Percentiles rank a stretch among this genome's conserved stretches.
phyloP scores from a whole-genome alignment of 305 asterid genomes.

The Fraxinus baroniana region DNA sequence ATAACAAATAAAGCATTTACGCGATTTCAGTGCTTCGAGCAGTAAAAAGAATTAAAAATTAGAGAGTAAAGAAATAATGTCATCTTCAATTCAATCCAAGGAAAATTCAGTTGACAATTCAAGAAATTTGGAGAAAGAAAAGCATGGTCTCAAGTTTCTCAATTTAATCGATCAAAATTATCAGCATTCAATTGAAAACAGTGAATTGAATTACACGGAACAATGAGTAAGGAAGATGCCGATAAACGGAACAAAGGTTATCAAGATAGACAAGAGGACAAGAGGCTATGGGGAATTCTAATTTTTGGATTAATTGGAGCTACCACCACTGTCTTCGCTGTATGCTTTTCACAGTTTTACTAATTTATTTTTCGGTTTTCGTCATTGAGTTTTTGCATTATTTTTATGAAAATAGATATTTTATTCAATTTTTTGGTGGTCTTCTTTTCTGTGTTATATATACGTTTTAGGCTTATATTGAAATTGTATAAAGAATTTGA shows the following conservation, averaged over 20 bases:
- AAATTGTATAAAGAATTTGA: background rate
- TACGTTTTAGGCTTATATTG: background rate
- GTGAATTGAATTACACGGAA: background rate
- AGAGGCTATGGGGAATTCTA: conserved; percentile 63
- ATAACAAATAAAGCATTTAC: too few relatives aligned
- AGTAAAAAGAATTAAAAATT: too few relatives aligned
- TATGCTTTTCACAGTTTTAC: conserved; percentile 29
- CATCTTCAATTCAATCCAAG: background rate
- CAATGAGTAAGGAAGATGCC: conserved; percentile 48
- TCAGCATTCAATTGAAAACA: background rate
- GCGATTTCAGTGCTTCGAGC: too few relatives aligned
- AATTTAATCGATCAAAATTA: background rate
- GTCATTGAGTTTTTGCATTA: background rate
- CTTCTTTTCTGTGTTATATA: background rate
- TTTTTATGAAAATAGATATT: background rate
- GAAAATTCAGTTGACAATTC: background rate
- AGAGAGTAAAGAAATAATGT: background rate
- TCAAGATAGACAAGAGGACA: conserved; percentile 40
- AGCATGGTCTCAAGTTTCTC: background rate
- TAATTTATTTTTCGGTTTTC: background rate
- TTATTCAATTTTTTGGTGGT: background rate
- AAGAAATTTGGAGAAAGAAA: background rate
- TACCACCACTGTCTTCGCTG: conserved; percentile 72
- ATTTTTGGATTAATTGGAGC: conserved; percentile 84
- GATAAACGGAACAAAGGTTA: conserved; percentile 37